A percentile compares a stretch with the other conserved stretches of the same genome.
Conservation (phyloP, 1,284 basidiomycete species). For the Trametes polyzona region DNA sequence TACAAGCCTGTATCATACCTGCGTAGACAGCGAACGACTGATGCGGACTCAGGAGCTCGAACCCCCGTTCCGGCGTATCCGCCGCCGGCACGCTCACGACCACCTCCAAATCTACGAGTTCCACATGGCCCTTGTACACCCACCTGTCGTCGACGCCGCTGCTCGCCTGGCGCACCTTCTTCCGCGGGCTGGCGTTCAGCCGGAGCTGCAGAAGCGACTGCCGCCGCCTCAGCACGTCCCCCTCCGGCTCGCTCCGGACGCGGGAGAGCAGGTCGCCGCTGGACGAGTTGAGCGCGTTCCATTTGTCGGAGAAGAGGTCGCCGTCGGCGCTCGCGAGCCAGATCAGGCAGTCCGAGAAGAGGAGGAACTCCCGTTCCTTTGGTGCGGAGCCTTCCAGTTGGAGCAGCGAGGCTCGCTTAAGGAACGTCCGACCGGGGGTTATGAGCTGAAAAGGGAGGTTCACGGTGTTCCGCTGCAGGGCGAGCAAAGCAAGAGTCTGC, state of each 20-base stretch:
- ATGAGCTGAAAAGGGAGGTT: slow-evolving; percentile 80
- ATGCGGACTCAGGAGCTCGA: slow-evolving; percentile 78
- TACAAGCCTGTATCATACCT: slow-evolving; percentile 48
- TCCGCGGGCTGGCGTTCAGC: slow-evolving; percentile 36
- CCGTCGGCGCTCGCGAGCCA: slow-evolving; percentile 68
- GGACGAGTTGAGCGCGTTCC: slow-evolving; percentile 23
- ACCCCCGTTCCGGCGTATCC: slow-evolving; percentile 50
- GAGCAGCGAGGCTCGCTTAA: slow-evolving; percentile 67
- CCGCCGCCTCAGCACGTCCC: slow-evolving; percentile 22
- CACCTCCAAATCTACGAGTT: slow-evolving; percentile 79
- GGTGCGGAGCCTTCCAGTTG: slow-evolving; percentile 58
- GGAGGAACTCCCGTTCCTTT: slow-evolving; percentile 70
- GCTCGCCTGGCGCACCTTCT: slow-evolving; percentile 45
- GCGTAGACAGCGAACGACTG: slow-evolving; percentile 79
- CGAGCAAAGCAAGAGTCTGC: slow-evolving; percentile 71
- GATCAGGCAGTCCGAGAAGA: slow-evolving; percentile 82
- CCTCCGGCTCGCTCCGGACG: slow-evolving; percentile 66
- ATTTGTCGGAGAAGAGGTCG: slow-evolving; percentile 34
- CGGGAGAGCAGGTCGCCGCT: slow-evolving; percentile 48
- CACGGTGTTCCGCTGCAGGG: slow-evolving; percentile 75
- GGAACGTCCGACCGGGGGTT: slow-evolving; percentile 74
- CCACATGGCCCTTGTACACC: slow-evolving; percentile 69
- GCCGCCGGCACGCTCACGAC: slow-evolving; percentile 59
- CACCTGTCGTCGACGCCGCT: slow-evolving; percentile 60
- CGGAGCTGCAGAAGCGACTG: slow-evolving; percentile 32